These are phyloP conservation scores for Areca catechu DNA, from an alignment of 176 grass and related monocot species.

Conservation along the genomic window DNA sequence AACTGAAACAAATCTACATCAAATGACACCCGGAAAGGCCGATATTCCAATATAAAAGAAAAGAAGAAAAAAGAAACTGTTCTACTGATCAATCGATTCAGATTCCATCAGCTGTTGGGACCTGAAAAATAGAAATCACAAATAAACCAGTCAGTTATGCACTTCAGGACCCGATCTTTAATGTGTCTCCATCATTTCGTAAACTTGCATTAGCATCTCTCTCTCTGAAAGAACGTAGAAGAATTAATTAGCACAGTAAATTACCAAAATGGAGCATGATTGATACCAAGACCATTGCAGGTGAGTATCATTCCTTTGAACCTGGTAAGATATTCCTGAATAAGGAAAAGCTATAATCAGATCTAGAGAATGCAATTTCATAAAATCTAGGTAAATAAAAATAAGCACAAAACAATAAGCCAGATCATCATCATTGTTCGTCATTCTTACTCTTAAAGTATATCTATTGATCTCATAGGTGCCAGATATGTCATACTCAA, in stretches of 20 bases:
- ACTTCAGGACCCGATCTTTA: not conserved
- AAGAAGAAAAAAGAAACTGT: not conserved
- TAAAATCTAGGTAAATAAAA: too few relatives aligned
- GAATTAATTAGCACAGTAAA: too few relatives aligned
- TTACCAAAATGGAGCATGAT: constrained; percentile 43
- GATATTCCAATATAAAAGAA: too few relatives aligned
- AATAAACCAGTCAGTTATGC: not conserved
- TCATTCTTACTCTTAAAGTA: constrained; percentile 42
- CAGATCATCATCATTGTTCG: too few relatives aligned
- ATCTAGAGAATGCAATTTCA: too few relatives aligned
- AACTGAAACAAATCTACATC: too few relatives aligned
- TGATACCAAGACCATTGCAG: constrained; percentile 74
- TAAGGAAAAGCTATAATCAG: constrained; percentile 2
- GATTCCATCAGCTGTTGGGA: constrained; percentile 29
- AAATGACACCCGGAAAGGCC: too few relatives aligned
- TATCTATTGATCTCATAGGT: constrained; percentile 55
- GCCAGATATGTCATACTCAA: constrained; percentile 57
- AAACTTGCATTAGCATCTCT: too few relatives aligned
- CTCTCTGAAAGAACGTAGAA: too few relatives aligned
- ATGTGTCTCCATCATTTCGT: not conserved
- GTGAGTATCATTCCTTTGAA: constrained; percentile 85
- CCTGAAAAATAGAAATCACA: constrained; percentile 21
- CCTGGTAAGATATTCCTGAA: constrained; percentile 77
- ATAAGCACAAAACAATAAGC: too few relatives aligned
- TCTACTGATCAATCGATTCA: constrained; percentile 38